phyloP scores from a whole-genome alignment of 805 yeast genomes.

The Saccharomycopsis fibuligera region DNA sequence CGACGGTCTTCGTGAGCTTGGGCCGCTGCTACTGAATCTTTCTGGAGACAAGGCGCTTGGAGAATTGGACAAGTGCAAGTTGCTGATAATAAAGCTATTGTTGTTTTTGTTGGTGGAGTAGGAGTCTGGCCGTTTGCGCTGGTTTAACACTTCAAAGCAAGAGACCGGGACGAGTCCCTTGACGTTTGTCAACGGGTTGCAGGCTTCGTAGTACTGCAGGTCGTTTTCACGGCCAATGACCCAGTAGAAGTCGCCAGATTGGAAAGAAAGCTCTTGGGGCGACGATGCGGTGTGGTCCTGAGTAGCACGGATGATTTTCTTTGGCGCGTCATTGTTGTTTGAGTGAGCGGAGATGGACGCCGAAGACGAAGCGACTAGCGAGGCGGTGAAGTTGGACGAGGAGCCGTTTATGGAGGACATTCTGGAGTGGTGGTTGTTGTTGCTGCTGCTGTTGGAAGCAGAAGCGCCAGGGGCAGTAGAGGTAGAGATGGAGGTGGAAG shows the following conservation, averaged over 20 bases:
- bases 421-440: slow-evolving; percentile 17
- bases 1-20: slow-evolving; percentile 10
- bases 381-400: slow-evolving; percentile 26
- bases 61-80: slow-evolving; percentile 23
- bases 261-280: slow-evolving; percentile 75
- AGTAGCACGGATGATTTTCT: slow-evolving; percentile 76
- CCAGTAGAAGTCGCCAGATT: slow-evolving; percentile 83
- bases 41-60: slow-evolving; percentile 19
- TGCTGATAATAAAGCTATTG: slow-evolving; percentile 24
- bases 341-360: slow-evolving; percentile 10
- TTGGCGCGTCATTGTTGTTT: slow-evolving; percentile 47
- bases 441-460: slow-evolving; percentile 8
- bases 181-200: slow-evolving; percentile 71
- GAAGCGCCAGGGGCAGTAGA: slow-evolving; percentile 12
- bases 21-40: slow-evolving; percentile 2
- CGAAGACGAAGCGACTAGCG: slow-evolving; percentile 12
- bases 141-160: slow-evolving; percentile 66
- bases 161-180: slow-evolving; percentile 84
- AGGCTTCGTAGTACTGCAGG: slow-evolving; percentile 75
- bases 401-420: slow-evolving; percentile 21
- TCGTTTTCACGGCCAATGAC: slow-evolving; percentile 59
- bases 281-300: slow-evolving; percentile 47
- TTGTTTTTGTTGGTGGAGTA: slow-evolving; percentile 25
- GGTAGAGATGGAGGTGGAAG: slow-evolving; percentile 18
- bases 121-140: slow-evolving; percentile 22